Conservation (phyloP, 352 stramenopile species). For the Phytopythium litorale region DNA sequence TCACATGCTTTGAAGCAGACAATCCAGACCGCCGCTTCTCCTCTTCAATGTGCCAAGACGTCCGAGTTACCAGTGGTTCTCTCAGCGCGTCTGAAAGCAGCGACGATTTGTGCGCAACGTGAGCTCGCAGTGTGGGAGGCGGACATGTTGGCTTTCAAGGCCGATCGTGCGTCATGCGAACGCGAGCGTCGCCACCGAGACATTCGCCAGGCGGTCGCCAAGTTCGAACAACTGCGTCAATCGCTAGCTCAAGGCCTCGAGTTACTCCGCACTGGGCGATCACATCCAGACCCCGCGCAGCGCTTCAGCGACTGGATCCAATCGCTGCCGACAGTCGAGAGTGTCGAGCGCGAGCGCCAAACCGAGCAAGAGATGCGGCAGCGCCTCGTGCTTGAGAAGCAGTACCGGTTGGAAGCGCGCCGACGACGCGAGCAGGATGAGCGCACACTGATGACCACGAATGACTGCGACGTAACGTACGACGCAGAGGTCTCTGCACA, state of each 20-base stretch:
- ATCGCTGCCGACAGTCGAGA: constrained; percentile 55
- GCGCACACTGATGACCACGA: constrained; percentile 26
- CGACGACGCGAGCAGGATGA: constrained; percentile 38
- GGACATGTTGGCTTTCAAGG: not conserved
- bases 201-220: constrained; percentile 16
- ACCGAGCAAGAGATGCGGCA: constrained; percentile 34
- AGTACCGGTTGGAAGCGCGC: constrained; percentile 38
- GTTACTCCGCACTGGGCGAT: constrained; percentile 33
- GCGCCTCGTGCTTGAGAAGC: constrained; percentile 34
- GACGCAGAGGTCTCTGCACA: constrained; percentile 17
- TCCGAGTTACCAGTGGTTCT: not conserved
- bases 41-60: not conserved
- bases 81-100: not conserved
- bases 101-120: not conserved
- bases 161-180: not conserved
- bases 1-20: not conserved
- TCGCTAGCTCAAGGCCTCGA: constrained; percentile 29
- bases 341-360: constrained; percentile 26
- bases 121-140: not conserved
- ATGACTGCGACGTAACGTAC: constrained; percentile 35
- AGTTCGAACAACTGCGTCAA: constrained; percentile 26
- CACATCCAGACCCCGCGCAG: constrained; percentile 37
- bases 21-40: not conserved
- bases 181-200: not conserved
- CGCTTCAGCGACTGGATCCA: constrained; percentile 46